Percentiles rank a stretch among this genome's conserved stretches.
phyloP scores from a whole-genome alignment of 306 rosid species.

The Morella rubra region DNA sequence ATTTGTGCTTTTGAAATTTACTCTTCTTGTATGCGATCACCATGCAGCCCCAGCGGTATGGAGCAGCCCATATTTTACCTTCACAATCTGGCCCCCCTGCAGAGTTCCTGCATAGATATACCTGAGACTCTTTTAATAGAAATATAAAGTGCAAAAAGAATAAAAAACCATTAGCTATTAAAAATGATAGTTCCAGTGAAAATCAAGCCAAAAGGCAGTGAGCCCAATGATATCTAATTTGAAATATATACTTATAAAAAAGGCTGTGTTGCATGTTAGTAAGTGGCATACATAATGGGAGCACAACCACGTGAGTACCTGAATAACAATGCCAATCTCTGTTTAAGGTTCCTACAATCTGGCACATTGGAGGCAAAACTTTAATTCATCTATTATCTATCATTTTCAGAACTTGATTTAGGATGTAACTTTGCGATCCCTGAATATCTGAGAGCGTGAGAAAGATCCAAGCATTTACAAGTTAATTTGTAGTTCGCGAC shows the following conservation, averaged over 20 bases:
- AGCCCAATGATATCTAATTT: neutral
- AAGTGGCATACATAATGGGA: neutral
- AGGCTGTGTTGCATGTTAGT: too few species aligned
- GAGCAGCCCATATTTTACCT: constrained; percentile 86
- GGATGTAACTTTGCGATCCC: too few species aligned
- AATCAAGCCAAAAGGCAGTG: neutral
- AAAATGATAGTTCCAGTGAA: neutral
- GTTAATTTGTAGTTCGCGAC: too few species aligned
- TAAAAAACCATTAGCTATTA: neutral
- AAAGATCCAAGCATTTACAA: neutral
- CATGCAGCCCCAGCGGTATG: constrained; percentile 93
- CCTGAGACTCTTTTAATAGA: constrained; percentile 59
- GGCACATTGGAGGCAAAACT: neutral
- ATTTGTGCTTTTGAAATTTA: constrained; percentile 63
- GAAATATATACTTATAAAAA: neutral
- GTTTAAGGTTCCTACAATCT: neutral
- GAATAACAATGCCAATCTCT: neutral
- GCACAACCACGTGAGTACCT: neutral
- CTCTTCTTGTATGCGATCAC: constrained; percentile 89
- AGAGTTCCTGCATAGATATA: constrained; percentile 76
- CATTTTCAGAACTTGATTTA: neutral
- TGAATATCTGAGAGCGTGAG: too few species aligned
- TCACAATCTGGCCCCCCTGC: constrained; percentile 72
- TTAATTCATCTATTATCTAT: neutral
- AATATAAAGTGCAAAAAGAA: neutral